phyloP scores from a whole-genome alignment of 2,329 filamentous ascomycete species.

The Drechslera avenae region DNA sequence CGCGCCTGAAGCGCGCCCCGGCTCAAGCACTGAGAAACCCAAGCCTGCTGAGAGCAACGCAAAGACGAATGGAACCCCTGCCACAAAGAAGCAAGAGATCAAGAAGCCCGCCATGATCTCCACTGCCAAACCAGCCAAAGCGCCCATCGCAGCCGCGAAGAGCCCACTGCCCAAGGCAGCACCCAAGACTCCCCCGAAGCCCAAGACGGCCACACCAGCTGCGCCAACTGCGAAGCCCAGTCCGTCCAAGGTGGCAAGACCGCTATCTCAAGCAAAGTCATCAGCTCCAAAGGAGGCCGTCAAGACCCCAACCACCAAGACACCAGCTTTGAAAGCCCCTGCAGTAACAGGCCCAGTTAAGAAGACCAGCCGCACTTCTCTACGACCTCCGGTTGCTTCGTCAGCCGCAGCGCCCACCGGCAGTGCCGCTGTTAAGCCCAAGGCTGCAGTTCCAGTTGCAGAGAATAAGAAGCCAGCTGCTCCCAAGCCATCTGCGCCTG shows the following conservation, averaged over 20 bases:
- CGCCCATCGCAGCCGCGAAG: conserved; percentile 28
- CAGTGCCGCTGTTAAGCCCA: conserved; percentile 26
- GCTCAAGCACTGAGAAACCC: conserved; percentile 2
- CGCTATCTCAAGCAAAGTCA: conserved; percentile 29
- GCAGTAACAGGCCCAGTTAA: conserved; percentile 19
- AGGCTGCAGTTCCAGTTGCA: conserved; percentile 8
- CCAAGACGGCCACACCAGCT: conserved; percentile 21
- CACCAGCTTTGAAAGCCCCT: conserved; percentile 4
- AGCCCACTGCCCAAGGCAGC: conserved; percentile 40
- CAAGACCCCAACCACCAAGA: conserved; percentile 24
- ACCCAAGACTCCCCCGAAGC: conserved; percentile 41
- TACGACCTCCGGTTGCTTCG: conserved; percentile 31
- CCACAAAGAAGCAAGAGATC: conserved; percentile 19
- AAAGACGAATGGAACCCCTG: conserved; percentile 23
- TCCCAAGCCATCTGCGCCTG: conserved; percentile 20
- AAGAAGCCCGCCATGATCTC: conserved; percentile 45
- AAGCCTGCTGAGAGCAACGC: conserved; percentile 11
- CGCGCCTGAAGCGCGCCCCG: conserved; percentile 20
- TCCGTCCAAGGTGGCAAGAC: conserved; percentile 24
- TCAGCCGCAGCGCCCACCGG: conserved; percentile 29
- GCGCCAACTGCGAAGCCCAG: conserved; percentile 23
- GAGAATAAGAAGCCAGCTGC: conserved; percentile 20
- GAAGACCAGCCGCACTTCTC: conserved; percentile 37
- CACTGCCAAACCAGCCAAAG: conserved; percentile 35
- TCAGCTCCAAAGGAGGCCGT: conserved; percentile 28